Base-by-base conservation (phyloP, 2,329 filamentous ascomycete species). In the Colletotrichum gloeosporioides region DNA sequence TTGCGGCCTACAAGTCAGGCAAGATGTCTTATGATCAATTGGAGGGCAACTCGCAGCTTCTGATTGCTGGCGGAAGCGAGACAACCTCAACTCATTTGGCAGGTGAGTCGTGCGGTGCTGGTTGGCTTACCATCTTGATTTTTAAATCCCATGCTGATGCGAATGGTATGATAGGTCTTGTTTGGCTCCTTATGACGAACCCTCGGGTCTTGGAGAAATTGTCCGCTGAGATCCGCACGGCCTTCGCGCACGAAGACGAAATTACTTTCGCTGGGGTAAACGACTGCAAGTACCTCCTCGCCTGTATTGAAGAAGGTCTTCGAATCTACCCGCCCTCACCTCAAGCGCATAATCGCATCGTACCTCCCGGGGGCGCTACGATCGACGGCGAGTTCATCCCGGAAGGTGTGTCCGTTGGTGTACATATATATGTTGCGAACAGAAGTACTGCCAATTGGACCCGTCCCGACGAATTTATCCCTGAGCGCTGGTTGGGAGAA, bases 381-480 rank as follows among this genome's bases (percentile, higher is more conserved):
- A 15, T 72, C 64, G 78, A 80, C 34, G 82, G 81, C 8, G 27
- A 59, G 12, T 83, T 78, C 16, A 77, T 87, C 1, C 83, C 85
- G 0, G 80, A 81, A 59, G 79, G 79, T 15, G 83, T 83, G 1
- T 80, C 82, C 25, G 84, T 88, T 0, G 85, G 86, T 2, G 22
- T 77, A 8, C 55, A 31, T 2, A 53, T 57, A n/a, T 69, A 62
- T n/a, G 72, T 62, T 5, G 53, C 63, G 12, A 49, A 31, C 55
- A 27, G 59, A 18, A 44, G 32, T 5, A n/a, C 63, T 12, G 15
- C 15, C 4, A 71, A 88, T 78, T 91, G 89, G 79, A 82, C 81
- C 6, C 83, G 88, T 1, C 86, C 89, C 0, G 80, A 85, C n/a
- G 79, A 79, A 0, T 92, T 86, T 77, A 82, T 82, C 3, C 90